These are phyloP conservation scores for Auriscalpium orientale DNA, from an alignment of 768 basidiomycete genomes.

Conservation along the genomic window DNA sequence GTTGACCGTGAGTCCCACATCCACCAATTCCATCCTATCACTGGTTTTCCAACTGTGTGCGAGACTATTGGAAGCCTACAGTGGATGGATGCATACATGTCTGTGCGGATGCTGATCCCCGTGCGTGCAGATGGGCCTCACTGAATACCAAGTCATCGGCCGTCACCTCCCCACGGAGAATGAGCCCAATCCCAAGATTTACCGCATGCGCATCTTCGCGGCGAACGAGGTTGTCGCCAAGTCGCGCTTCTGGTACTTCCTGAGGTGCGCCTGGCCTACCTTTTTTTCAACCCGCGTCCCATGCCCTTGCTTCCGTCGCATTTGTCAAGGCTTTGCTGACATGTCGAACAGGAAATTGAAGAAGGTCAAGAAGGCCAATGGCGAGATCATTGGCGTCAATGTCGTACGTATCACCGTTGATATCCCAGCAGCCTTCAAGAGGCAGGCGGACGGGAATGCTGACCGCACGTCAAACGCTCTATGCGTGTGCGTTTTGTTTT, in stretches of 20 bases:
- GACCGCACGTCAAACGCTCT: slow-evolving; percentile 29
- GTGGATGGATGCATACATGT: not conserved
- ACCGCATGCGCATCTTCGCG: slow-evolving; percentile 99
- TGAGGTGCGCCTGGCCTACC: slow-evolving; percentile 47
- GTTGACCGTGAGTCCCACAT: not conserved
- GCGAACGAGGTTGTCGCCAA: slow-evolving; percentile 98
- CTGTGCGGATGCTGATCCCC: not conserved
- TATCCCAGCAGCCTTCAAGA: slow-evolving; percentile 66
- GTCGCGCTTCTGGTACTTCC: slow-evolving; percentile 99
- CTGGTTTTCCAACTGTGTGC: not conserved
- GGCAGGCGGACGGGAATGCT: slow-evolving; percentile 76
- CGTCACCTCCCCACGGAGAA: slow-evolving; percentile 92
- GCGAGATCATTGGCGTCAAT: slow-evolving; percentile 98
- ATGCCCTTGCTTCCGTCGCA: not conserved
- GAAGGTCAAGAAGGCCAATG: slow-evolving; percentile 99
- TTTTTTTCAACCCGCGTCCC: not conserved
- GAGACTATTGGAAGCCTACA: not conserved
- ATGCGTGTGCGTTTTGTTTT: slow-evolving; percentile 22
- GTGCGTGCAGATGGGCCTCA: slow-evolving; percentile 58
- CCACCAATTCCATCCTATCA: not conserved
- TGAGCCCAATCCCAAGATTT: slow-evolving; percentile 95
- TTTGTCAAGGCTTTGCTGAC: not conserved
- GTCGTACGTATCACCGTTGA: slow-evolving; percentile 60
- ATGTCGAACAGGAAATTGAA: slow-evolving; percentile 66
- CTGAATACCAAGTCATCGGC: slow-evolving; percentile 96